These are phyloP conservation scores for Sordariomycetes sp. DNA, from an alignment of 2,329 filamentous ascomycete genomes.

Conservation along the genomic window DNA sequence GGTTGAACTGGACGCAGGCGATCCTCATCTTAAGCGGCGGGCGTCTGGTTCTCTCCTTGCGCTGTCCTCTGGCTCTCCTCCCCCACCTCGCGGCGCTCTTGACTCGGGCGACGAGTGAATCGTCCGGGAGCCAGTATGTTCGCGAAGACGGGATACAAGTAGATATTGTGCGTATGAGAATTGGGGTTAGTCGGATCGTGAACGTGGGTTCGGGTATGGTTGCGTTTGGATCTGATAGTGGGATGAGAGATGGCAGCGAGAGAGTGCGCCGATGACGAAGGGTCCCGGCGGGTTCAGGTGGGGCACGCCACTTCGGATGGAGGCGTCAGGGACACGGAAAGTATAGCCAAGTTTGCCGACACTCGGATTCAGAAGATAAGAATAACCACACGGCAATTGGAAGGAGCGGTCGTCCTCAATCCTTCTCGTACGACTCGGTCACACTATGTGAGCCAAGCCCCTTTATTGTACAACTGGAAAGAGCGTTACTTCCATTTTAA, in stretches of 20 bases:
- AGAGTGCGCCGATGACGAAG: background rate
- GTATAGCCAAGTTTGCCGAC: background rate
- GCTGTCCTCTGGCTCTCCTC: background rate
- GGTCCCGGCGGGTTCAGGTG: background rate
- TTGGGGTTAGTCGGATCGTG: background rate
- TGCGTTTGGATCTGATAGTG: background rate
- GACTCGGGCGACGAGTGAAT: background rate
- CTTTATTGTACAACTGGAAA: background rate
- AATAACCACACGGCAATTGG: background rate
- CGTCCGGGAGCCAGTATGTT: background rate
- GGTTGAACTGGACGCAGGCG: conserved; percentile 59
- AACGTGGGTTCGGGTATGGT: background rate
- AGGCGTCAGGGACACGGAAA: background rate
- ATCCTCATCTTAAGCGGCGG: conserved; percentile 41
- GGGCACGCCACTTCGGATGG: background rate
- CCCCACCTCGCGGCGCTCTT: background rate
- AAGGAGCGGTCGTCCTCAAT: no score
- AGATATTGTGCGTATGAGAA: background rate
- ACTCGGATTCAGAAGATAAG: background rate
- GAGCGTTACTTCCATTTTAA: background rate
- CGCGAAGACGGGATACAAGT: background rate
- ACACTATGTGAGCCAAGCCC: background rate
- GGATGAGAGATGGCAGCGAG: conserved; percentile 7
- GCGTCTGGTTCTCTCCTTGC: background rate
- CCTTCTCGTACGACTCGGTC: no score